phyloP scores from a whole-genome alignment of 2,329 filamentous ascomycete genomes.

The Cryphonectria japonica region DNA sequence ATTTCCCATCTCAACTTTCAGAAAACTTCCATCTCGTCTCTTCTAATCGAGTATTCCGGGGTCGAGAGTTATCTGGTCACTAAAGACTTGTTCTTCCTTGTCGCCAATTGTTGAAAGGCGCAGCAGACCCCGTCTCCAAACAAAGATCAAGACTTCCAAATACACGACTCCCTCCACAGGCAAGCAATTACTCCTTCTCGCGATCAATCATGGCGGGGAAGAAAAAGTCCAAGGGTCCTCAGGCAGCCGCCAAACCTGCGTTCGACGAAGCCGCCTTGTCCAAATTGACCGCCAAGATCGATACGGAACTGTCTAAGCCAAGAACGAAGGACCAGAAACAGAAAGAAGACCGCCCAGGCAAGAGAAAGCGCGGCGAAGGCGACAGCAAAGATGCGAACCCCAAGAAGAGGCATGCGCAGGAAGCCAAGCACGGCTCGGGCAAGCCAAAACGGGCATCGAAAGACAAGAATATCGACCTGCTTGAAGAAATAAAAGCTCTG shows the following conservation, averaged over 20 bases:
- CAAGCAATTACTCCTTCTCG: neutral
- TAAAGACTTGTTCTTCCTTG: neutral
- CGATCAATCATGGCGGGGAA: slow-evolving; percentile 37
- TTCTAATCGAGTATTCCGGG: neutral
- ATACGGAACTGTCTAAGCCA: slow-evolving; percentile 51
- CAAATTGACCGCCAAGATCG: slow-evolving; percentile 60
- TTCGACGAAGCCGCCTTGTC: slow-evolving; percentile 57
- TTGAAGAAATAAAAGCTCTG: slow-evolving; percentile 67
- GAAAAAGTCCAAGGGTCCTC: slow-evolving; percentile 44
- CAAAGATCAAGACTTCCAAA: neutral
- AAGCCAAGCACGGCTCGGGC: slow-evolving; percentile 35
- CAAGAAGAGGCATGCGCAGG: slow-evolving; percentile 38
- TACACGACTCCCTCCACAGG: neutral
- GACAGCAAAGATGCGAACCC: slow-evolving; percentile 38
- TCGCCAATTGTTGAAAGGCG: neutral
- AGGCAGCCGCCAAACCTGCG: slow-evolving; percentile 29
- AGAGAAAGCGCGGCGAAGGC: slow-evolving; percentile 40
- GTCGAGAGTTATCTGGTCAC: neutral
- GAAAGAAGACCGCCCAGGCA: slow-evolving; percentile 40
- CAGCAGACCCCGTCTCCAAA: neutral
- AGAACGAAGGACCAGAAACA: slow-evolving; percentile 37
- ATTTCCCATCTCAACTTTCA: slow-evolving; percentile 20
- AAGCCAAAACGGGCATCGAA: slow-evolving; percentile 27
- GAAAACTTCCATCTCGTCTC: slow-evolving; percentile 21
- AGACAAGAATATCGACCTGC: slow-evolving; percentile 41